A percentile compares a stretch with the other conserved stretches of the same genome.
Conservation (phyloP, 345 rosid species). For the Stellera chamaejasme region DNA sequence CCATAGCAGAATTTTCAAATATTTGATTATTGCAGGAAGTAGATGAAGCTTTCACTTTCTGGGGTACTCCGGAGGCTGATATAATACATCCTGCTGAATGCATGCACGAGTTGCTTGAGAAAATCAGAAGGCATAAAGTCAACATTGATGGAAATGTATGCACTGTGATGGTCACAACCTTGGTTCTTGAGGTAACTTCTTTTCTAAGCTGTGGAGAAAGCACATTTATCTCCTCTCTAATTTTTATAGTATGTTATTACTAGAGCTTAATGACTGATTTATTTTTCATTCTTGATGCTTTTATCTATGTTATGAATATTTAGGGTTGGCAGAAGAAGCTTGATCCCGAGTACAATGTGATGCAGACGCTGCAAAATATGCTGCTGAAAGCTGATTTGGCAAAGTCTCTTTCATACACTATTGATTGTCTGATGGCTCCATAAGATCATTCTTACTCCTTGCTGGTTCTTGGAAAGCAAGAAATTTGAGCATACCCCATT, state of each 20-base stretch:
- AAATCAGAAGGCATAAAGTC: constrained; percentile 85
- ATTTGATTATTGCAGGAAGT: constrained; percentile 53
- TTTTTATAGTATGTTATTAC: neutral
- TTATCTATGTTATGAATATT: neutral
- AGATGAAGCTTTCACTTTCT: constrained; percentile 68
- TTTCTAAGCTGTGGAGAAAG: constrained; percentile 1
- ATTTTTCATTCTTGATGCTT: neutral
- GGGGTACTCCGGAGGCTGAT: constrained; percentile 92
- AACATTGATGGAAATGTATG: constrained; percentile 92
- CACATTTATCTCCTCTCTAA: neutral
- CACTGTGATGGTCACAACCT: constrained; percentile 95
- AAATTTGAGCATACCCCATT: no score
- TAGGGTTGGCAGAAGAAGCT: constrained; percentile 99
- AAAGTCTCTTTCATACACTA: constrained; percentile 85
- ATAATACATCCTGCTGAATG: constrained; percentile 89
- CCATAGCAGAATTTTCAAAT: neutral
- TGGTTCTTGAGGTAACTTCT: constrained; percentile 90
- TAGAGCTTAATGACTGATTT: neutral
- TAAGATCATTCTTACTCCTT: constrained; percentile 16
- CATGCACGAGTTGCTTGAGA: constrained; percentile 92
- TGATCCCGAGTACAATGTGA: constrained; percentile 80
- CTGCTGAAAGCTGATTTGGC: constrained; percentile 92
- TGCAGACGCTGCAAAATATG: constrained; percentile 81
- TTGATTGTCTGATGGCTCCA: constrained; percentile 95
- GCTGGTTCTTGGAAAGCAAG: constrained; percentile 15